Conservation (phyloP, 257 asterid species). For the Nicotiana sylvestris region DNA sequence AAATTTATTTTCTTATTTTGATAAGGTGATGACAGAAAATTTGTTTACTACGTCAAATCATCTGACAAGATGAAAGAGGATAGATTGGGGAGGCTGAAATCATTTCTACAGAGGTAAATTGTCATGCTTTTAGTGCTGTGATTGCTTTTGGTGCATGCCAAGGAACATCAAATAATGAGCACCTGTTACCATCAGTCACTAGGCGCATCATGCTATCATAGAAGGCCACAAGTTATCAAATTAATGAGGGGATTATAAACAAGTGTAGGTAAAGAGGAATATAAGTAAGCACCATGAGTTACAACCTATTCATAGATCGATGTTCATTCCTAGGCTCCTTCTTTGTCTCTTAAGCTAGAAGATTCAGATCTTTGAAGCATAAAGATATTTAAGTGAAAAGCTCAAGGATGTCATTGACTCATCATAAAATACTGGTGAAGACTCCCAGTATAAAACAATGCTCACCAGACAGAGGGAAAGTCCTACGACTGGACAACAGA, state of each 20-base stretch:
- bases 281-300: constrained; percentile 1
- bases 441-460: not conserved
- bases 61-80: not conserved
- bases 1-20: too few species aligned
- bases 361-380: not conserved
- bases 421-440: not conserved
- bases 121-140: not conserved
- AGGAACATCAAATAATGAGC: not conserved
- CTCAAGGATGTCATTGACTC: not conserved
- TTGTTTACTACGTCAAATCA: not conserved
- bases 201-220: not conserved
- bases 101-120: not conserved
- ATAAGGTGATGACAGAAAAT: not conserved
- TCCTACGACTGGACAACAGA: not conserved
- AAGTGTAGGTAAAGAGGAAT: not conserved
- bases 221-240: not conserved
- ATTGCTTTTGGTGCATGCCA: constrained; percentile 6
- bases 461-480: not conserved
- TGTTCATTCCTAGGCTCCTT: not conserved
- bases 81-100: not conserved
- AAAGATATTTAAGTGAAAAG: not conserved
- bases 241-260: constrained; percentile 3
- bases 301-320: not conserved
- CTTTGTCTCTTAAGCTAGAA: not conserved
- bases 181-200: not conserved